phyloP scores from a whole-genome alignment of 495 filamentous ascomycete species.

The Parachaetomium inaequale region DNA sequence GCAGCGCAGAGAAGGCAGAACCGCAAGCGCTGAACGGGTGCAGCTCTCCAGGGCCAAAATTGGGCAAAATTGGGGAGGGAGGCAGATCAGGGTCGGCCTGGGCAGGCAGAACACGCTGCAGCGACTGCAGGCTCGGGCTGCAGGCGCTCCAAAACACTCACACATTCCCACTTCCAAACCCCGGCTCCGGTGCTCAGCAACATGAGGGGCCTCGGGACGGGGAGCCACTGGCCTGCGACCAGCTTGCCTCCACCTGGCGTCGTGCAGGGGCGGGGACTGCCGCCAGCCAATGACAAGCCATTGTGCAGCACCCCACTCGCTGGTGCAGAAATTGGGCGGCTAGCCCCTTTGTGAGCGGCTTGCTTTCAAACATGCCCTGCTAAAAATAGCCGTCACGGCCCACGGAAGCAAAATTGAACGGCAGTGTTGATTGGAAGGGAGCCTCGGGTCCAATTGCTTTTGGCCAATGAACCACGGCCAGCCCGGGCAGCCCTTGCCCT shows the following conservation, averaged over 20 bases:
- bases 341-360: slow-evolving; percentile 29
- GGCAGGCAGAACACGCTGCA: slow-evolving; percentile 12
- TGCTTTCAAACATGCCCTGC: slow-evolving; percentile 33
- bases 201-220: slow-evolving; percentile 1
- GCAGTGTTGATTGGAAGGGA: slow-evolving; percentile 25
- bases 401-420: slow-evolving; percentile 25
- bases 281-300: slow-evolving; percentile 22
- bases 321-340: slow-evolving; percentile 26
- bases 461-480: slow-evolving; percentile 10
- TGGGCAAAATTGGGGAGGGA: slow-evolving; percentile 7
- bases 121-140: background rate
- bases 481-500: background rate
- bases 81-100: slow-evolving; percentile 12
- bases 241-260: slow-evolving; percentile 19
- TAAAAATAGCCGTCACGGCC: slow-evolving; percentile 35
- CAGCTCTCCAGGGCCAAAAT: slow-evolving; percentile 7
- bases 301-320: slow-evolving; percentile 4
- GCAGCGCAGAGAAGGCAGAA: background rate
- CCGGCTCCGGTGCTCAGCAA: background rate
- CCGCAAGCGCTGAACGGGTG: slow-evolving; percentile 12
- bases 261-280: slow-evolving; percentile 27
- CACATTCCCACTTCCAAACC: background rate
- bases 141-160: background rate
- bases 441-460: slow-evolving; percentile 4
- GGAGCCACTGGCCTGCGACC: slow-evolving; percentile 16